Evolutionary conservation across 805 yeast species (phyloP), one percentile per base, ranked within the genome.

Genomic region (Candida railenensis): DNA sequence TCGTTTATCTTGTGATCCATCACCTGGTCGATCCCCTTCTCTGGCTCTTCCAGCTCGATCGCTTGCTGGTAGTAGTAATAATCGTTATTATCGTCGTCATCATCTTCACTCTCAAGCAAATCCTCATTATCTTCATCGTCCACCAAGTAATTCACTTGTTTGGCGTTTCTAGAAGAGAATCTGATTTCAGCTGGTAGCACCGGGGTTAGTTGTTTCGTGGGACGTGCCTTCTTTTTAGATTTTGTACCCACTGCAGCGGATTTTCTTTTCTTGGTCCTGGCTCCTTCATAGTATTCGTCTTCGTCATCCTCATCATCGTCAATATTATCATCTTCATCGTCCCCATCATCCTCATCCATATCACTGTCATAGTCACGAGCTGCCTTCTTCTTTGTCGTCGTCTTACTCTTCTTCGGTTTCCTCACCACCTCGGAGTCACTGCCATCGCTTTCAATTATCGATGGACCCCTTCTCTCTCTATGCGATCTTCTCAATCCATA

Each of bases 401-500:
- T n/a, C 15, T 18, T 34, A 44, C 55, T 62, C 47, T 58, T 55
- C 22, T 49, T 54, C n/a, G 58, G 50, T 16, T 58, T 46, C 11
- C 48, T 54, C 11, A 54, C 57, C 18, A 57, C 61, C 15, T 62
- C 66, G n/a, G 66, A 74, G 44, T 61, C 73, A 46, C 64, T 67
- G 11, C 61, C 65, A 22, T 64, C 67, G 36, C 67, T 64, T 30
- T 71, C 75, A 25, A 63, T 63, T 1, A 69, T 53, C 15, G 65
- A 46, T 4, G 66, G 58, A 11, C 52, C 65, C 16, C 71, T 69
- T 49, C 82, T 72, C 8, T 85, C 81, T 56, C 94, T 73, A 37
- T 82, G 82, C 3, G 91, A 84, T 53, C 95, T 76, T 65, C 96
- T 79, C 45, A 87, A 71, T 1, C 96, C 96, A 55, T 87, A 87